Conservation (phyloP, 2,329 filamentous ascomycete genomes). For the Fonsecaea multimorphosa region DNA sequence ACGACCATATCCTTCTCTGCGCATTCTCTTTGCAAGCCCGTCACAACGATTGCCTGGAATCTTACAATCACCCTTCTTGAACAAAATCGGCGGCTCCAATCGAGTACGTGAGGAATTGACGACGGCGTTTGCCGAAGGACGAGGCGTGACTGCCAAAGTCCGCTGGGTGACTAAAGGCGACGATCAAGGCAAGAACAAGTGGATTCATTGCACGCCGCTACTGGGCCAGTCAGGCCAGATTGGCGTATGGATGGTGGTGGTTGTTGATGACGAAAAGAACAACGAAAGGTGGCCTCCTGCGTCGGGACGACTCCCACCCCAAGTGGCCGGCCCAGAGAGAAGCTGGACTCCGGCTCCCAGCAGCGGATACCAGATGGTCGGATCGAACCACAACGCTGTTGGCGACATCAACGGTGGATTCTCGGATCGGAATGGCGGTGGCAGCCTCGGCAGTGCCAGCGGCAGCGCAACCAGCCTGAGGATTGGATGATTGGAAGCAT, state of each 20-base stretch:
- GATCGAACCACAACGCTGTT: slow-evolving; percentile 20
- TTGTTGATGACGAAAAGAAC: slow-evolving; percentile 67
- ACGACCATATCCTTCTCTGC: slow-evolving; percentile 68
- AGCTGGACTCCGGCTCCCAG: slow-evolving; percentile 19
- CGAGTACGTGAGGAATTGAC: slow-evolving; percentile 61
- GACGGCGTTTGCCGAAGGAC: slow-evolving; percentile 69
- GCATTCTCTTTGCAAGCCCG: slow-evolving; percentile 72
- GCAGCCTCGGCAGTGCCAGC: slow-evolving; percentile 23
- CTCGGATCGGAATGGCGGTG: slow-evolving; percentile 23
- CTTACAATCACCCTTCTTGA: slow-evolving; percentile 62
- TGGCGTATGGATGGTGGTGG: slow-evolving; percentile 79
- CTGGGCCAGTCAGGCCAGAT: slow-evolving; percentile 70
- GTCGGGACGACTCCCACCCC: slow-evolving; percentile 28
- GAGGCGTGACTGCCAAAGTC: slow-evolving; percentile 75
- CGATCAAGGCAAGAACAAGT: slow-evolving; percentile 65
- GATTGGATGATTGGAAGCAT: slow-evolving; percentile 19
- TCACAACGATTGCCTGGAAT: slow-evolving; percentile 71
- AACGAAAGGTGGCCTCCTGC: slow-evolving; percentile 25
- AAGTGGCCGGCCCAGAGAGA: slow-evolving; percentile 27
- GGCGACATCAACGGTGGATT: slow-evolving; percentile 12
- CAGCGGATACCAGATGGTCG: slow-evolving; percentile 14
- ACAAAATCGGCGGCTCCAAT: slow-evolving; percentile 54
- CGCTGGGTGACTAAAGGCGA: slow-evolving; percentile 67
- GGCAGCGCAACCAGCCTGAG: slow-evolving; percentile 34
- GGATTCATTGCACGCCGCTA: slow-evolving; percentile 79